These are phyloP conservation scores for Yarrowia phangngaensis DNA, from an alignment of 805 yeast species.

Conservation along the genomic window DNA sequence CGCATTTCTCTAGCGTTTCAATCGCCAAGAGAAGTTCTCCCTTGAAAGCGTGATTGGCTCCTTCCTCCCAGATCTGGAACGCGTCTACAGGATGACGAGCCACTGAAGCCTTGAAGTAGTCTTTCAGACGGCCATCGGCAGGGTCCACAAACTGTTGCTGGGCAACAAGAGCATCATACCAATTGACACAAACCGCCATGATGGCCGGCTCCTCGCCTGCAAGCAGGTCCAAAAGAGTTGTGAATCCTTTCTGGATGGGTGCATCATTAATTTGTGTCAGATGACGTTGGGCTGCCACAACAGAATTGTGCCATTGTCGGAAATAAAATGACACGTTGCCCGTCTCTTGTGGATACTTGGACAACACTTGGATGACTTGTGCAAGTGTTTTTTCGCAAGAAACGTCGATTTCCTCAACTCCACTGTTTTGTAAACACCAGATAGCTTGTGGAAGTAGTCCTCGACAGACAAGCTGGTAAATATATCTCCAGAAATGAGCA, in stretches of 20 bases:
- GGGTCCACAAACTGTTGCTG: conserved; percentile 37
- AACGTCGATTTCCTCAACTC: conserved; percentile 1
- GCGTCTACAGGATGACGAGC: conserved; percentile 33
- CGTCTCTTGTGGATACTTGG: conserved; percentile 33
- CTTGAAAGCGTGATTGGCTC: conserved; percentile 35
- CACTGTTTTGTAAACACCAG: conserved; percentile 23
- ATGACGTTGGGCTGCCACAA: conserved; percentile 30
- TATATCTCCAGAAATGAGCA: conserved; percentile 29
- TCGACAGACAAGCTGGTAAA: conserved; percentile 29
- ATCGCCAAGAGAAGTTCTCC: conserved; percentile 34
- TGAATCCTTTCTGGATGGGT: conserved; percentile 30
- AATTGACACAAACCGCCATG: conserved; percentile 32
- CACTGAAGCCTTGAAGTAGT: conserved; percentile 33
- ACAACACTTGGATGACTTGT: conserved; percentile 30
- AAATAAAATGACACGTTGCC: conserved; percentile 28
- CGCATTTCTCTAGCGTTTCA: conserved; percentile 33
- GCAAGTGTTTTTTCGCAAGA: conserved; percentile 28
- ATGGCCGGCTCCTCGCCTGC: conserved; percentile 36
- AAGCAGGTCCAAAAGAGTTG: conserved; percentile 33
- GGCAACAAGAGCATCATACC: conserved; percentile 39
- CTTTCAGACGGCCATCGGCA: conserved; percentile 33
- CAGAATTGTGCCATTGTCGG: conserved; percentile 36
- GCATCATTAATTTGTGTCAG: conserved; percentile 30
- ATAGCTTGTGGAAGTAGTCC: conserved; percentile 28
- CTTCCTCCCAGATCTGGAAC: conserved; percentile 35